Evolutionary conservation across 805 yeast genomes (phyloP), one percentile per base, ranked within the genome.

Genomic region (Lipomyces spencermartinsiae): DNA sequence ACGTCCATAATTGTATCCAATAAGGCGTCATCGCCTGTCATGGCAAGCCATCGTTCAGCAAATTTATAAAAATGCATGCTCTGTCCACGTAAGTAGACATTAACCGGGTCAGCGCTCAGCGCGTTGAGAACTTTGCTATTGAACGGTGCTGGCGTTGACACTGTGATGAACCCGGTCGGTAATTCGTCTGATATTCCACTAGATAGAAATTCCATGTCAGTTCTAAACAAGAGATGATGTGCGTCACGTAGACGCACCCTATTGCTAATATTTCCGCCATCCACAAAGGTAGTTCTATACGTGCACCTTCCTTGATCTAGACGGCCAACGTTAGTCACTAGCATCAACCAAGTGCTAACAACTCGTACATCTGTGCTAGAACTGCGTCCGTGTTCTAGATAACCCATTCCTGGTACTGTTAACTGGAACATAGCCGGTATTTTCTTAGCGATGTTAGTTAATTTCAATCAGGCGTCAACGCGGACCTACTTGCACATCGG

Each of bases 221-320:
- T 5, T 43, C n/a, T 2, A n/a, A n/a, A 1, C 8, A 6, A n/a
- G 49, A 19, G 19, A 76, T 58, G 34, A 16, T 72, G 75, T 39
- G 65, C 74, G 70, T 14, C 68, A 71, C 14, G 75, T 12, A 12
- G 73, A 68, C 83, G 74, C 72, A 78, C 73, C 80, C 78, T 22
- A 85, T 80, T 0, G 97, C 97, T 39, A 93, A 79, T 1, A 90
- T 85, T 67, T 88, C 88, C 0, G 97, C 96, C 54, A 94, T 79
- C 98, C 98, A 94, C 35, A 93, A 78, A 0, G 98, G 98, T 31
- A 94, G 81, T 66, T 91, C 93, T 2, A 92, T 74, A 74, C 87
- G 87, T 1, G 93, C 83, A 43, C 87, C 88, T 73, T 86, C 83
- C 64, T 80, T 78, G 37, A 89, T 81, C 68, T 87, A 76, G 14